phyloP scores from a whole-genome alignment of 495 filamentous ascomycete species.

The Aspergillus bertholletiae region DNA sequence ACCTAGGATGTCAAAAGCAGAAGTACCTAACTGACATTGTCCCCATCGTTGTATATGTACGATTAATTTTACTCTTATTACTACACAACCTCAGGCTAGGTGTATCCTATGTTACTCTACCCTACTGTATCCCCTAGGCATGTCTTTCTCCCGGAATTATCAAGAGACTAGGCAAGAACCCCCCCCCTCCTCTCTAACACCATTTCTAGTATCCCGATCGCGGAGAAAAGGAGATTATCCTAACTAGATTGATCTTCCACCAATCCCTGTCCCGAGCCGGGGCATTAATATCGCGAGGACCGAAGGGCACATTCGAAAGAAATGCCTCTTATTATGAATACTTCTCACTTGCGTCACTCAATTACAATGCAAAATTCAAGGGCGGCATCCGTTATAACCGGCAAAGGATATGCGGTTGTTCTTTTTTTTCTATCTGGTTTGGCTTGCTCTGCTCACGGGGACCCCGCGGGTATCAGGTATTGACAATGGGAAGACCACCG shows the following conservation, averaged over 20 bases:
- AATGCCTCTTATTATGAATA: neutral
- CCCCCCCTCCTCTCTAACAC: neutral
- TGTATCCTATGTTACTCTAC: too few species aligned
- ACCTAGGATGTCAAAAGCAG: too few species aligned
- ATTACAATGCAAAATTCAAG: neutral
- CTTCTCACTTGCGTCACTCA: neutral
- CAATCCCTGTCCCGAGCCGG: conserved; percentile 23
- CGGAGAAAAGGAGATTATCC: conserved; percentile 18
- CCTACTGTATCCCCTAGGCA: too few species aligned
- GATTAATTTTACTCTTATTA: too few species aligned
- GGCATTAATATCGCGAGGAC: conserved; percentile 22
- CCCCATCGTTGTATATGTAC: too few species aligned
- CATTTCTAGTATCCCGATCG: neutral
- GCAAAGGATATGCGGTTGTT: conserved; percentile 21
- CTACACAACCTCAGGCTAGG: too few species aligned
- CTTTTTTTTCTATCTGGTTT: conserved; percentile 26
- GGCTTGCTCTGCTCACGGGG: conserved; percentile 10
- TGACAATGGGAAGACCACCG: conserved; percentile 24
- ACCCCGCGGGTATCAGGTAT: conserved; percentile 35
- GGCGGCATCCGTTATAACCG: too few species aligned
- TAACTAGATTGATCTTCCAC: conserved; percentile 17
- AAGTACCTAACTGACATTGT: too few species aligned
- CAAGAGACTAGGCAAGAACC: neutral
- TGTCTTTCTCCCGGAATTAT: neutral
- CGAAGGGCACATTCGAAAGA: conserved; percentile 6